Conservation (phyloP, 1,284 basidiomycete species). For the Pyrrhoderma lamaoense region DNA sequence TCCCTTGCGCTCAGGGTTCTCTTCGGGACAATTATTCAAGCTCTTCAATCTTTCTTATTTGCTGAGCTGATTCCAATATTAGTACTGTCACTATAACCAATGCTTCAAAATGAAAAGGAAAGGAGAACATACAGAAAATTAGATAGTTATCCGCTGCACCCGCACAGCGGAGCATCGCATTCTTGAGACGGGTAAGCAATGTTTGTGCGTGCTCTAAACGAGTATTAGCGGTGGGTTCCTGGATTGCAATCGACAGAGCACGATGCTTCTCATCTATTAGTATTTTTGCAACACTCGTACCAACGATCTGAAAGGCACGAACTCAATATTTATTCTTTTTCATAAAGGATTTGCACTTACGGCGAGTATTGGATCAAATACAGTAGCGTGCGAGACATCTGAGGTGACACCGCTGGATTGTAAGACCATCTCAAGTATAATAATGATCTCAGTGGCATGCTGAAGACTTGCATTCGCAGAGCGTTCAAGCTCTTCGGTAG, state of each 20-base stretch:
- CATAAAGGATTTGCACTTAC: constrained; percentile 20
- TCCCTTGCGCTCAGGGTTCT: not conserved
- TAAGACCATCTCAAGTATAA: constrained; percentile 18
- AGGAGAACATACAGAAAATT: constrained; percentile 17
- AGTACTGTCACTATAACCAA: constrained; percentile 10
- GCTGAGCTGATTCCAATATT: not conserved
- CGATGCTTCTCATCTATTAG: constrained; percentile 22
- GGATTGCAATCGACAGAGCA: not conserved
- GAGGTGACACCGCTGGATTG: constrained; percentile 1
- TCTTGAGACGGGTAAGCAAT: constrained; percentile 17
- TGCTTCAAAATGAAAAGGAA: no score
- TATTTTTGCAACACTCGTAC: constrained; percentile 23
- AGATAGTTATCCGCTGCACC: constrained; percentile 17
- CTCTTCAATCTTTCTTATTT: not conserved
- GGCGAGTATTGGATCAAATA: constrained; percentile 23
- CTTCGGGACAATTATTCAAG: not conserved
- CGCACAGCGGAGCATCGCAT: constrained; percentile 9
- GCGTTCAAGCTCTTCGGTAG: constrained; percentile 20
- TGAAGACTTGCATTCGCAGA: constrained; percentile 22
- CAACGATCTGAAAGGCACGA: constrained; percentile 21
- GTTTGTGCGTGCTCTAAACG: constrained; percentile 8
- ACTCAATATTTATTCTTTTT: not conserved
- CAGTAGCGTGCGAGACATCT: constrained; percentile 15
- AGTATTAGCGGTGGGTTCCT: not conserved
- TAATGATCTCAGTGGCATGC: constrained; percentile 17